phyloP scores from a whole-genome alignment of 2,329 filamentous ascomycete species.

The Scleromitrula shiraiana region DNA sequence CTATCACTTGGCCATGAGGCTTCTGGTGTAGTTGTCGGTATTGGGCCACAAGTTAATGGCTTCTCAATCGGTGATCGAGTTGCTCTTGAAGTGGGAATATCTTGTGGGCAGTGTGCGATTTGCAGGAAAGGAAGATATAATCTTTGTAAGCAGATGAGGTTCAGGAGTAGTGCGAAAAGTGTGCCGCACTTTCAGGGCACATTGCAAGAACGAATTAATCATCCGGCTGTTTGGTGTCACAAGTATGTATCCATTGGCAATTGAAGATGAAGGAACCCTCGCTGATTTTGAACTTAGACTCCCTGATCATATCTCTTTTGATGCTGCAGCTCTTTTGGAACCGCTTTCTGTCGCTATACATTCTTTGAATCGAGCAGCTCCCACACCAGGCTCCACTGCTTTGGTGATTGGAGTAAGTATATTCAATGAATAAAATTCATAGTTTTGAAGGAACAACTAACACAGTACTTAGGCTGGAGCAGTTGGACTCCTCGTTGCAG shows the following conservation, averaged over 20 bases:
- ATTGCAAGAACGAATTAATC: slow-evolving; percentile 54
- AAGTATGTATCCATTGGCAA: slow-evolving; percentile 37
- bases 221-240: slow-evolving; percentile 54
- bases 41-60: slow-evolving; percentile 45
- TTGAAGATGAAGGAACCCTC: background rate
- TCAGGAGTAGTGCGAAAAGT: slow-evolving; percentile 54
- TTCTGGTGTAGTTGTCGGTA: slow-evolving; percentile 48
- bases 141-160: slow-evolving; percentile 53
- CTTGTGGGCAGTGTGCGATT: slow-evolving; percentile 82
- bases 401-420: slow-evolving; percentile 48
- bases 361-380: slow-evolving; percentile 47
- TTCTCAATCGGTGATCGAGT: slow-evolving; percentile 50
- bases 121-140: slow-evolving; percentile 78
- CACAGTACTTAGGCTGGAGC: slow-evolving; percentile 37
- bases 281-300: slow-evolving; percentile 34
- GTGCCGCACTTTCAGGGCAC: slow-evolving; percentile 58
- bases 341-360: slow-evolving; percentile 56
- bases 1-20: slow-evolving; percentile 58
- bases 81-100: slow-evolving; percentile 82
- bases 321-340: slow-evolving; percentile 52
- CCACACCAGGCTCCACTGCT: slow-evolving; percentile 45
- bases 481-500: slow-evolving; percentile 54
- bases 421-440: background rate
- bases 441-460: background rate
- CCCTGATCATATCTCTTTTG: slow-evolving; percentile 50